Evolutionary conservation across 352 stramenopile genomes (phyloP).

Genomic region (Phytophthora tentaculata): DNA sequence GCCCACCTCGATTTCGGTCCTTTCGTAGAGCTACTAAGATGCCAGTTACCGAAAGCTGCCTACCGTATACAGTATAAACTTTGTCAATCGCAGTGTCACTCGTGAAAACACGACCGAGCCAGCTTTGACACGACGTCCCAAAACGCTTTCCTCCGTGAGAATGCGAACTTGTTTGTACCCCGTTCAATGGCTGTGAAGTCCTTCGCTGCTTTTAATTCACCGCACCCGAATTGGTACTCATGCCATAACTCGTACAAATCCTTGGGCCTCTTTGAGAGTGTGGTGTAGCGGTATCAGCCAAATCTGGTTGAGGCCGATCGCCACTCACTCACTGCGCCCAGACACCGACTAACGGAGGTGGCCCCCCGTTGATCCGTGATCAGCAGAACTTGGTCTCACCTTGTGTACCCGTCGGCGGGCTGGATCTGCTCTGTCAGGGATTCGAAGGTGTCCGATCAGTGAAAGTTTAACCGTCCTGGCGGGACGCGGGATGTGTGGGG

Average conservation of each 20-base stretch:
- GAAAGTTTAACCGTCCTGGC: too few species aligned
- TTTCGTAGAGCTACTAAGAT: conserved; percentile 4
- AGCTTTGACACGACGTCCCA: conserved; percentile 14
- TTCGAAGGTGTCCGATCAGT: too few species aligned
- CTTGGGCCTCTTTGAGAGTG: too few species aligned
- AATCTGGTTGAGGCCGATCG: too few species aligned
- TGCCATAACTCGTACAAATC: not conserved
- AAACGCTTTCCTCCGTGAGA: conserved; percentile 12
- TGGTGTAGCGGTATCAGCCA: too few species aligned
- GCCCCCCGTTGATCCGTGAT: too few species aligned
- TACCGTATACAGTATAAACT: conserved; percentile 8
- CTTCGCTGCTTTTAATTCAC: conserved; percentile 12
- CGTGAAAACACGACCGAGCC: conserved; percentile 2
- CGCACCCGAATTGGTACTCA: not conserved
- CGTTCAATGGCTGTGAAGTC: conserved; percentile 10
- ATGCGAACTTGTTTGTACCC: conserved; percentile 13
- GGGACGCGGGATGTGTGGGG: too few species aligned
- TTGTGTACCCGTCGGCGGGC: too few species aligned
- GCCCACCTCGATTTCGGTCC: not conserved
- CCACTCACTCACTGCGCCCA: too few species aligned
- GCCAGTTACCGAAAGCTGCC: conserved; percentile 8
- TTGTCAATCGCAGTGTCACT: conserved; percentile 24
- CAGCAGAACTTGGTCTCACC: too few species aligned
- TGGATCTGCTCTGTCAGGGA: too few species aligned
- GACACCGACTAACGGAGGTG: too few species aligned